Conservation (phyloP, 352 stramenopile genomes). For the Pythium dissotocum region DNA sequence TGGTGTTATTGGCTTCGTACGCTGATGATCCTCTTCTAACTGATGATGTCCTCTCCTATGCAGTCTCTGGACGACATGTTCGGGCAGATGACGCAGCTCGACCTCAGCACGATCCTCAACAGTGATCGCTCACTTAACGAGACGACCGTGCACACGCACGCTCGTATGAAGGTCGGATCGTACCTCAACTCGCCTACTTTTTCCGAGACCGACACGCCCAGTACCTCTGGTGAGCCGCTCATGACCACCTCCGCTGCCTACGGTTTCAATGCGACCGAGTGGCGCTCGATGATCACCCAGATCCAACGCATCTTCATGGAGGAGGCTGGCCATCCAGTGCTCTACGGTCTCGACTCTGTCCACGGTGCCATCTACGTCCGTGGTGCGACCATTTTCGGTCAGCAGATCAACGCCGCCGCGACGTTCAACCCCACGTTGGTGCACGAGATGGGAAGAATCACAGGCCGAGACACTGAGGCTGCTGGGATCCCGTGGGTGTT, state of each 20-base stretch:
- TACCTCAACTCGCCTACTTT: slow-evolving; percentile 84
- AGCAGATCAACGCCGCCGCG: slow-evolving; percentile 88
- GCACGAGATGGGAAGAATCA: slow-evolving; percentile 66
- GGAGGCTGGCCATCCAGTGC: slow-evolving; percentile 56
- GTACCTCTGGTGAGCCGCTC: slow-evolving; percentile 16
- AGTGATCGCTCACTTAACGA: slow-evolving; percentile 64
- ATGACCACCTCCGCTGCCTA: slow-evolving; percentile 28
- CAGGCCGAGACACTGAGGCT: slow-evolving; percentile 80
- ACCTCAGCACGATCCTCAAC: slow-evolving; percentile 79
- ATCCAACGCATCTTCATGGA: slow-evolving; percentile 80
- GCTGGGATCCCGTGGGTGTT: slow-evolving; percentile 92
- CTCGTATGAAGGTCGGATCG: slow-evolving; percentile 83
- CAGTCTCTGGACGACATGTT: slow-evolving; percentile 53
- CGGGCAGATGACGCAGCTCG: slow-evolving; percentile 92
- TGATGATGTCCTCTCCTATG: background rate
- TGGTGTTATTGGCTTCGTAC: background rate
- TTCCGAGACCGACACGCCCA: slow-evolving; percentile 25
- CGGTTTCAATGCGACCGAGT: slow-evolving; percentile 66
- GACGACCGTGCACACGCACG: slow-evolving; percentile 63
- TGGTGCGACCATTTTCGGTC: slow-evolving; percentile 80
- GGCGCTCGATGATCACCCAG: slow-evolving; percentile 62
- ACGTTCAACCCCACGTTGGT: slow-evolving; percentile 87
- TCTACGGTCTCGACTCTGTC: slow-evolving; percentile 92
- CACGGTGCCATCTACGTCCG: slow-evolving; percentile 89
- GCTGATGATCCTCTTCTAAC: background rate